These are phyloP conservation scores for Ascochyta koolunga DNA, from an alignment of 2,329 filamentous ascomycete species.

Conservation along the genomic window DNA sequence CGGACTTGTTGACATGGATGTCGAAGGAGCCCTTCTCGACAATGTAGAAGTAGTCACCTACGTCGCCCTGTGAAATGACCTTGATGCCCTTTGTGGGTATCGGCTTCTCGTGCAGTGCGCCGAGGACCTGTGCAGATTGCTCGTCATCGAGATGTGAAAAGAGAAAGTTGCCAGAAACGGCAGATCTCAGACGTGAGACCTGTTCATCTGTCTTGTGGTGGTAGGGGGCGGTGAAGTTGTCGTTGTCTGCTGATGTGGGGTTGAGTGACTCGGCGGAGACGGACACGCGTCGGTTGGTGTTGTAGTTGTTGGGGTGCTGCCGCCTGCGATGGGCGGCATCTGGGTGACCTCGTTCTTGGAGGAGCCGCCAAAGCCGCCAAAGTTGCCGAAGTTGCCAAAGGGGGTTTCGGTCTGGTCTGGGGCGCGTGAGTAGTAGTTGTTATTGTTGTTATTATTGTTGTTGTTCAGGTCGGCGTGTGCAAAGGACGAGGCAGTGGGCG, in stretches of 20 bases:
- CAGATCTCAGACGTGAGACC: conserved; percentile 74
- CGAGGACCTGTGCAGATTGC: conserved; percentile 83
- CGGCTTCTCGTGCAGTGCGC: conserved; percentile 90
- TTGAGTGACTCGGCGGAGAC: conserved; percentile 97
- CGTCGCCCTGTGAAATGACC: conserved; percentile 94
- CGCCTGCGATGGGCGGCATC: conserved; percentile 54
- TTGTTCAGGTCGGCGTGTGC: conserved; percentile 50
- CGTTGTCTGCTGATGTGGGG: conserved; percentile 79
- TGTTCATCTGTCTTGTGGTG: conserved; percentile 86
- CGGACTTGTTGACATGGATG: conserved; percentile 82
- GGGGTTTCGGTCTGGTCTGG: conserved; percentile 35
- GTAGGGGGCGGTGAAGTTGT: conserved; percentile 87
- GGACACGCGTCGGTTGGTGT: conserved; percentile 89
- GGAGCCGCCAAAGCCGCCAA: conserved; percentile 42
- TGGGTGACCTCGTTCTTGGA: conserved; percentile 46
- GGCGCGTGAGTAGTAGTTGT: no score
- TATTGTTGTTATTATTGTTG: no score
- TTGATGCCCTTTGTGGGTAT: conserved; percentile 89
- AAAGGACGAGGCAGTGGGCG: conserved; percentile 66
- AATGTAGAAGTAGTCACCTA: conserved; percentile 97
- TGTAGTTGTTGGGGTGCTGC: conserved; percentile 86
- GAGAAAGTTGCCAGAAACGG: conserved; percentile 89
- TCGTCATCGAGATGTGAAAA: conserved; percentile 96
- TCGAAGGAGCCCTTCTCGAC: conserved; percentile 91
- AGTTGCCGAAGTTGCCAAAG: conserved; percentile 47